Base-by-base conservation (phyloP, 2,329 filamentous ascomycete species). In the Hymenoscyphus linearis region DNA sequence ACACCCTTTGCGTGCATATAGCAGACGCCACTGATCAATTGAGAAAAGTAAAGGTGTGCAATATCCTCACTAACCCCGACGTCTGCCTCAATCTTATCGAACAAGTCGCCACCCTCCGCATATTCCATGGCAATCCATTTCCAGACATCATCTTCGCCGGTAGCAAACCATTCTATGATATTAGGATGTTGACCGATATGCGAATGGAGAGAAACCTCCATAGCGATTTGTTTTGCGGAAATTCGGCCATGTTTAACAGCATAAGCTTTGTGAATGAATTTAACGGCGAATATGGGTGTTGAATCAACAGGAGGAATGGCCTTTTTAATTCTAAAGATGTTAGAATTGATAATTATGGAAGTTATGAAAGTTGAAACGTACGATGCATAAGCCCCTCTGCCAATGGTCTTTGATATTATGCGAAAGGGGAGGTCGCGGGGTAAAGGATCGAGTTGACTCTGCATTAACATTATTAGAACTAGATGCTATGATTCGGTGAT, bases 71-170 rank as follows among this genome's bases (percentile, higher is more conserved):
- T 85, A n/a, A 98, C 91, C 55, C 95, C 95, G 52, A 93, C 90
- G 74, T 99, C 95, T 18, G 95, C 93, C 77, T 99, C 96, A 69
- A 99, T 98, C 80, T 99, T 99, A 85, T 99, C 95, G 75, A 99
- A 99, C 7, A 99, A 81, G 73, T 99, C 95, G 12, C 95, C 95
- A 50, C 95, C 95, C 69, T 96, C 91, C 53, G 95, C 95, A 68
- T 91, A 88, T 76, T 99, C 95, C 92, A 99, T 97, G 44, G 93
- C 93, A 69, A 99, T 96, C 95, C 95, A 99, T 68, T 90, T 85
- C 93, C 95, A 99, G 18, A 87, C 78, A 0, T 81, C 71, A 73
- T 99, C 93, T 74, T 97, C 91, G 59, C 92, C 93, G 1, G 88
- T 89, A 50, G 89, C 87, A 69, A 96, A 92, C 82, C 91, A 97